Evolutionary conservation across 2,329 filamentous ascomycete species (phyloP), one percentile per base, ranked within the genome.

Genomic region (Penicillium sp.): DNA sequence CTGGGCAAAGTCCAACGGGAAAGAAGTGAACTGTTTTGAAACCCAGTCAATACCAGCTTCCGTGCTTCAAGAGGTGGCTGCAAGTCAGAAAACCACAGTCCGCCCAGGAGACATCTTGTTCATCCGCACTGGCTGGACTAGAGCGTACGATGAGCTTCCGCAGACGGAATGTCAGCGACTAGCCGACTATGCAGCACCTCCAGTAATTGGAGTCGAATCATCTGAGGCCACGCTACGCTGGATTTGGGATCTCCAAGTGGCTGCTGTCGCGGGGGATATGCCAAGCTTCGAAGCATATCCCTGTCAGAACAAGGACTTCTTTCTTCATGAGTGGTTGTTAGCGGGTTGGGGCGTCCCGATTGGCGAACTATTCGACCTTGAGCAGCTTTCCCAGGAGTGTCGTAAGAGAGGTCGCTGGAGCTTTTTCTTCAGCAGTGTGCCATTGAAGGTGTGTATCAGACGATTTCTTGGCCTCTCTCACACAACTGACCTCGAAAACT

Each of bases 171-270:
- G 74, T 18, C 62, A 59, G 1, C 57, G 70, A 5, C 58, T 75
- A 1, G 65, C 67, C 3, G 60, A 64, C 6, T 61, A 62, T 5
- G 53, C 57, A 0, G 49, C 62, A 0, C 67, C 68, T 0, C 63
- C 64, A 0, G 60, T 68, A 22, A 66, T 73, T 46, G 80, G 79
- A 0, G 68, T 81, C 2, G 72, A 79, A 41, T 75, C 75, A 0
- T 74, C 72, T 2, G 68, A 75, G 13, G 72, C 71, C 4, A 75
- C 74, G 6, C 69, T 81, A 12, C 70, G 73, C 31, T 84, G 80
- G 80, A 67, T 83, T 14, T 83, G 80, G 79, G 75, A 82, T 41
- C 68, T 74, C 41, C 67, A 72, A 12, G 81, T 84, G 55, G 68
- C 79, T 0, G 81, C 80, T 1, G 74, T 82, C 0, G 81, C 75